Evolutionary conservation across 192 early-diverging fungal species (phyloP).

Genomic region (Linnemannia exigua): DNA sequence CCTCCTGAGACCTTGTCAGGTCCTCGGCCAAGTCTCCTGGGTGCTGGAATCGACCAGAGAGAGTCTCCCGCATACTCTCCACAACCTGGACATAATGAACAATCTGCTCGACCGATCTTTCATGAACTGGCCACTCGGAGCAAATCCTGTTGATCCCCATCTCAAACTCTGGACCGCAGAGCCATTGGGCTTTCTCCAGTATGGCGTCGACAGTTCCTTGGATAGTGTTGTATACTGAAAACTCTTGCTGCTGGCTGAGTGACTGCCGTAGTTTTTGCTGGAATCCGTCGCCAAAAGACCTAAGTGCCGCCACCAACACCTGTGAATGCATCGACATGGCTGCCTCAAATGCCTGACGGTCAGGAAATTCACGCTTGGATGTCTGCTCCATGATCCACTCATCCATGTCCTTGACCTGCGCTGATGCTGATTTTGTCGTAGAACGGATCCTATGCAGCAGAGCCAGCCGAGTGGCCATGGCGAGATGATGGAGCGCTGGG

Average conservation of each 20-base stretch:
- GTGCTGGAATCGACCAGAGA: constrained; percentile 46
- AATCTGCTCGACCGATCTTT: constrained; percentile 37
- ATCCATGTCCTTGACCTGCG: constrained; percentile 40
- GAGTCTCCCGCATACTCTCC: constrained; percentile 49
- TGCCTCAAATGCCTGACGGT: constrained; percentile 33
- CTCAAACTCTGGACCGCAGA: constrained; percentile 52
- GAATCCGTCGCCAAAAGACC: constrained; percentile 19
- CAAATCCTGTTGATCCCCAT: constrained; percentile 53
- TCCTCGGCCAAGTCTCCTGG: constrained; percentile 45
- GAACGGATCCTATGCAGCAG: constrained; percentile 40
- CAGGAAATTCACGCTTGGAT: constrained; percentile 16
- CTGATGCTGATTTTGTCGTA: constrained; percentile 24
- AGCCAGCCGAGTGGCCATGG: constrained; percentile 42
- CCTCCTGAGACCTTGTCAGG: constrained; percentile 39
- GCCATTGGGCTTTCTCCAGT: constrained; percentile 41
- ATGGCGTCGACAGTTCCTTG: constrained; percentile 32
- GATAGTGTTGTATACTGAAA: constrained; percentile 31
- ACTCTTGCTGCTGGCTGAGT: constrained; percentile 26
- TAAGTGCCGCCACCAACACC: constrained; percentile 1
- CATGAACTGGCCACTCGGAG: constrained; percentile 39
- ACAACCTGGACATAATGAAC: constrained; percentile 50
- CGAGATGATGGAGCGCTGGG: constrained; percentile 19
- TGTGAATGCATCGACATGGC: constrained; percentile 20
- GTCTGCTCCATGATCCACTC: constrained; percentile 40
- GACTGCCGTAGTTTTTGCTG: constrained; percentile 3